phyloP scores from a whole-genome alignment of 306 rosid genomes.

The Cicer chorassanicum region DNA sequence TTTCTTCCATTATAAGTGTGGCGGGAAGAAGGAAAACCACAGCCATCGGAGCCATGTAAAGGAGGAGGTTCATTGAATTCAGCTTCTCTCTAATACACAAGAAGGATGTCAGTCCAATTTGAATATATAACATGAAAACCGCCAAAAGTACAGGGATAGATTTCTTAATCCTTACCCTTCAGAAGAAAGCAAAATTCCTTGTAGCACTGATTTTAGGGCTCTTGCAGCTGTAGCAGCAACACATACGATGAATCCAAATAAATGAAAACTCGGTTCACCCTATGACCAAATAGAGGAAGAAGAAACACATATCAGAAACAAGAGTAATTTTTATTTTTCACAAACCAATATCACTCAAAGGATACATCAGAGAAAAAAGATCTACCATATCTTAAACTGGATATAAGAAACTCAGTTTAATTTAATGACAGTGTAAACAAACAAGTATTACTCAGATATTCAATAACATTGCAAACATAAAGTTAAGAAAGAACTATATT shows the following conservation, averaged over 20 bases:
- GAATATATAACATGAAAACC: constrained; percentile 28
- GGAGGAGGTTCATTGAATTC: constrained; percentile 98
- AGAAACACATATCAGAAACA: constrained; percentile 38
- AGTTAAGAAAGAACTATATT: no score
- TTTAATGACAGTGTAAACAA: neutral
- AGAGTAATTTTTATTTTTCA: neutral
- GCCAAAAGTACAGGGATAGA: constrained; percentile 17
- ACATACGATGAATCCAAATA: constrained; percentile 91
- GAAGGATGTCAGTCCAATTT: constrained; percentile 42
- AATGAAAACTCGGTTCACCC: constrained; percentile 99
- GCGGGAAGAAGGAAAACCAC: constrained; percentile 98
- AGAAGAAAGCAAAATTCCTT: constrained; percentile 96
- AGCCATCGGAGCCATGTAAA: constrained; percentile 99
- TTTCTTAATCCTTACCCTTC: constrained; percentile 71
- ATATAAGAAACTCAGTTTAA: constrained; percentile 1
- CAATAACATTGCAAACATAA: neutral
- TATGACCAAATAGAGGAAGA: constrained; percentile 49
- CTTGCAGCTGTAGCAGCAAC: constrained; percentile 98
- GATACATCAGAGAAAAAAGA: constrained; percentile 14
- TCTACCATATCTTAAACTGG: neutral
- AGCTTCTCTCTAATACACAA: constrained; percentile 87
- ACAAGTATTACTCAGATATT: neutral
- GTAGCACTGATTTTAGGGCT: constrained; percentile 93
- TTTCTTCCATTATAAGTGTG: constrained; percentile 95
- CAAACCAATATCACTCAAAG: constrained; percentile 14